Evolutionary conservation across 2,329 filamentous ascomycete species (phyloP).

Genomic region (Penicillium glabrum): DNA sequence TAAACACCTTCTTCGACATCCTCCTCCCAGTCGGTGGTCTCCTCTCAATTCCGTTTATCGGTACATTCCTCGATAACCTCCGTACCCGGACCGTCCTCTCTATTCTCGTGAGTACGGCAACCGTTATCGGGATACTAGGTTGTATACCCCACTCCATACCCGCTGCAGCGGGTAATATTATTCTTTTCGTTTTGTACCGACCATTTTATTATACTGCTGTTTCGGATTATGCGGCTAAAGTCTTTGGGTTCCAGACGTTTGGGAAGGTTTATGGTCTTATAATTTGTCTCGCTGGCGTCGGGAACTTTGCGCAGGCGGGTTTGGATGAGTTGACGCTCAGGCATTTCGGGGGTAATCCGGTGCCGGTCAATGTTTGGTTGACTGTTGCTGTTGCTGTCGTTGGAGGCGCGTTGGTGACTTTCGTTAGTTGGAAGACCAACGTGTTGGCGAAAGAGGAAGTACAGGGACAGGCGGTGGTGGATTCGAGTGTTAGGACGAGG

Average conservation of each 20-base stretch:
- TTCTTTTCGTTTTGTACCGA: constrained; percentile 78
- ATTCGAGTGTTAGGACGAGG: constrained; percentile 1
- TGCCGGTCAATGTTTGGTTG: constrained; percentile 73
- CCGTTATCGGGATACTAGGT: constrained; percentile 73
- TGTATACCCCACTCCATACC: constrained; percentile 69
- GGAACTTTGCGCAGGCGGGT: constrained; percentile 80
- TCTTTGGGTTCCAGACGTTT: constrained; percentile 89
- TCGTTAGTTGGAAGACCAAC: constrained; percentile 57
- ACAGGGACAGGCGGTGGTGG: background rate
- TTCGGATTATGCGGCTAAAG: constrained; percentile 84
- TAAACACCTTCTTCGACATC: constrained; percentile 87
- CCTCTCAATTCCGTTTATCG: constrained; percentile 83
- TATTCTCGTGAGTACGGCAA: constrained; percentile 69
- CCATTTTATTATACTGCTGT: constrained; percentile 89
- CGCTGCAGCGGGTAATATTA: constrained; percentile 70
- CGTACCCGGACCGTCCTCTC: constrained; percentile 70
- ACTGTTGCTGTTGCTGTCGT: constrained; percentile 62
- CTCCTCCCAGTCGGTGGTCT: constrained; percentile 81
- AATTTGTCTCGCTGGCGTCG: constrained; percentile 78
- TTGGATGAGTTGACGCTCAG: constrained; percentile 77
- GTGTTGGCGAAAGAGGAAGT: constrained; percentile 12
- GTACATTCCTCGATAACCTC: constrained; percentile 72
- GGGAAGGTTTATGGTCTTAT: constrained; percentile 92
- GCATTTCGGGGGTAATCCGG: constrained; percentile 68
- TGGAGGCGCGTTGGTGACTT: constrained; percentile 66